Conservation (phyloP, 345 rosid genomes). For the Arabis hirsuta region DNA sequence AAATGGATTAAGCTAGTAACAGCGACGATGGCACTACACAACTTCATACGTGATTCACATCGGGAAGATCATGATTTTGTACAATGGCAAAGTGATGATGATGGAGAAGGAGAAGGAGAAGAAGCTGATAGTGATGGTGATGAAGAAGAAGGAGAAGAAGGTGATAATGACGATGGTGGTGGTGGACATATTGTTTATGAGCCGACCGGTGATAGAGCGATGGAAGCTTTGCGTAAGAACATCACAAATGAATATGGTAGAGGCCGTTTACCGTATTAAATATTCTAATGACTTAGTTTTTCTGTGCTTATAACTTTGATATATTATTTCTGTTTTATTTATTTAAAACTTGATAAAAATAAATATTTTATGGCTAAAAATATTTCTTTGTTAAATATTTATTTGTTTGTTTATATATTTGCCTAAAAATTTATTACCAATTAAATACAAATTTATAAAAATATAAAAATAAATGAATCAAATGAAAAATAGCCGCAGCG, state of each 20-base stretch:
- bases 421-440: no score
- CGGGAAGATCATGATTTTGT: not conserved
- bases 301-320: no score
- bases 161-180: not conserved
- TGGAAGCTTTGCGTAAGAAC: not conserved
- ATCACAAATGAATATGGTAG: not conserved
- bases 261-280: conserved; percentile 21
- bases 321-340: no score
- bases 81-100: not conserved
- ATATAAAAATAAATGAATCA: no score
- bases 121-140: not conserved
- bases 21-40: not conserved
- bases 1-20: not conserved
- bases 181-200: not conserved
- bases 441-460: no score
- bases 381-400: no score
- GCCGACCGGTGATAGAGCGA: not conserved
- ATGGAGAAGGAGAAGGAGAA: not conserved
- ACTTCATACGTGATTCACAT: not conserved
- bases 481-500: no score
- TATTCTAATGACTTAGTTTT: no score
- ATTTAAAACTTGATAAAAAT: no score
- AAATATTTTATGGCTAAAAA: no score
- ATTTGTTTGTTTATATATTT: no score
- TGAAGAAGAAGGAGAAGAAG: not conserved